phyloP scores from a whole-genome alignment of 345 rosid genomes.

The Tarenaya hassleriana region DNA sequence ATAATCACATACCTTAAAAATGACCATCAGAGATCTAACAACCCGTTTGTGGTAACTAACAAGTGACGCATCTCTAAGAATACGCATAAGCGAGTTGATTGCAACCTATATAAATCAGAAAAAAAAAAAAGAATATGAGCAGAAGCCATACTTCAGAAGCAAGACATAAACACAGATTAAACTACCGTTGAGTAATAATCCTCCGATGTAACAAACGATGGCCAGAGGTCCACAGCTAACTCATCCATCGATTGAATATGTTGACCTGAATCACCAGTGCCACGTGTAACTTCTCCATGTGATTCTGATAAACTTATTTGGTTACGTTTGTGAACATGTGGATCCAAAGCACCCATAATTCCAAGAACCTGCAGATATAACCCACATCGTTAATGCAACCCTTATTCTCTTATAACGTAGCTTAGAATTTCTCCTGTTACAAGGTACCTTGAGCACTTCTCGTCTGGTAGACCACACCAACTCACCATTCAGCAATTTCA shows the following conservation, averaged over 20 bases:
- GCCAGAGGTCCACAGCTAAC: constrained; percentile 82
- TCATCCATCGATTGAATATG: constrained; percentile 85
- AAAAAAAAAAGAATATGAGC: constrained; percentile 21
- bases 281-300: constrained; percentile 82
- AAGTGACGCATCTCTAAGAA: constrained; percentile 94
- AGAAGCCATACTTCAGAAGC: constrained; percentile 16
- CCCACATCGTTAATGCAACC: constrained; percentile 25
- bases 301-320: constrained; percentile 71
- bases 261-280: constrained; percentile 93
- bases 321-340: constrained; percentile 84
- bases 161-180: constrained; percentile 14
- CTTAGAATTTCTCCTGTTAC: constrained; percentile 17
- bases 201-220: constrained; percentile 90
- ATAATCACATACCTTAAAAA: constrained; percentile 64
- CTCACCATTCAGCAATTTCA: constrained; percentile 95
- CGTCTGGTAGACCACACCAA: constrained; percentile 92
- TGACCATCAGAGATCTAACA: constrained; percentile 94
- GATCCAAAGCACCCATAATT: constrained; percentile 98
- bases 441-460: constrained; percentile 89
- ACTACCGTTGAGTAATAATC: constrained; percentile 93
- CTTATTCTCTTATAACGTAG: constrained; percentile 15
- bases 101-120: constrained; percentile 61
- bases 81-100: constrained; percentile 92
- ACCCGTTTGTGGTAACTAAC: constrained; percentile 95
- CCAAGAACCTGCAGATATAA: constrained; percentile 75